These are phyloP conservation scores for Amaranthus palmeri DNA, from an alignment of 148 eudicot genomes.

Conservation along the genomic window DNA sequence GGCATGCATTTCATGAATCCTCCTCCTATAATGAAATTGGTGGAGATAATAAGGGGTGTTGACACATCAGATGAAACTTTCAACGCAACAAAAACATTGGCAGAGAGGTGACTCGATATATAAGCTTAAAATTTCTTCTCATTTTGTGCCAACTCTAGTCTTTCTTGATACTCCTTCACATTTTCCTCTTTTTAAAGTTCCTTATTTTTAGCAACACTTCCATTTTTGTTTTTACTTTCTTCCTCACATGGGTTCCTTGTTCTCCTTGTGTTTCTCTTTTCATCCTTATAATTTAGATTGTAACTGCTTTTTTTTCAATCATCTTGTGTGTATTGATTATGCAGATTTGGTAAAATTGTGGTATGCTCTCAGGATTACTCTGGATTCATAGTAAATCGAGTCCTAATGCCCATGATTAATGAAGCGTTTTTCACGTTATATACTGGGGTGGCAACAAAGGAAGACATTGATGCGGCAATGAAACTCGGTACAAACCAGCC, in stretches of 20 bases:
- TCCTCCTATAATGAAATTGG: conserved; percentile 86
- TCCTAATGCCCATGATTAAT: conserved; percentile 92
- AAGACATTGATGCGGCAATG: conserved; percentile 91
- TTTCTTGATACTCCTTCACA: background rate
- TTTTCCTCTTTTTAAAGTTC: background rate
- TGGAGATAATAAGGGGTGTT: conserved; percentile 84
- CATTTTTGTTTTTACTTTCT: background rate
- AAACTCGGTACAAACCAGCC: conserved; percentile 90
- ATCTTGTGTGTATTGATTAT: background rate
- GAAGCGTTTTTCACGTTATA: conserved; percentile 81
- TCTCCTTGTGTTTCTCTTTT: background rate
- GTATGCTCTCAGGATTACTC: conserved; percentile 75
- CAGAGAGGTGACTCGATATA: conserved; percentile 56
- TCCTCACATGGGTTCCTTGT: background rate
- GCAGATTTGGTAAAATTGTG: conserved; percentile 80
- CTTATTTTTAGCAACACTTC: background rate
- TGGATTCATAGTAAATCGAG: conserved; percentile 83
- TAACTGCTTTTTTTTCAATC: background rate
- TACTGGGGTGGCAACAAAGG: conserved; percentile 86
- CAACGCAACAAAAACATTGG: conserved; percentile 55
- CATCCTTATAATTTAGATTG: background rate
- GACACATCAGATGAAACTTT: conserved; percentile 76
- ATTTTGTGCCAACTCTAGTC: background rate
- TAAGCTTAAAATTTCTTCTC: background rate
- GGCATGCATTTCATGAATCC: conserved; percentile 99